Evolutionary conservation across 2,329 filamentous ascomycete species (phyloP), one percentile per base, ranked within the genome.

Genomic region (Talaromyces sp.): DNA sequence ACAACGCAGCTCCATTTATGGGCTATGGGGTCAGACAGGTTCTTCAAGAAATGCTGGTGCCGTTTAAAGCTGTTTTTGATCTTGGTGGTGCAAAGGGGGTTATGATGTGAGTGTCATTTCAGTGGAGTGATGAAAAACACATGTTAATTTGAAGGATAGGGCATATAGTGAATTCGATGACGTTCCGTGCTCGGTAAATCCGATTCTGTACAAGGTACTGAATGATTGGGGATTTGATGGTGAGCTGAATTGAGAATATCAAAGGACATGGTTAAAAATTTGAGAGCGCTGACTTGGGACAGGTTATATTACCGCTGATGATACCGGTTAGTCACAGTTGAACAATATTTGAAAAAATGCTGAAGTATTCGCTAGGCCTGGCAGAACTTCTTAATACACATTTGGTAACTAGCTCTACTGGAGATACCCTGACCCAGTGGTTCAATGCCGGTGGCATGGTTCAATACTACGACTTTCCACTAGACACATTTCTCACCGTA

Each of bases 371-470:
- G 30, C 36, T 15, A 47, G 44, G 44, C 44, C n/a, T 47, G n/a
- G 44, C 19, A 7, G 44, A 47, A 4, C 19, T 47, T 47, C 44
- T 47, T 5, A 13, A 19, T 11, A 47, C 44, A 13, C 44, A 47
- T 7, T 5, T 19, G 19, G 76, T 80, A 1, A 75, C 77, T 0
- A 66, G 66, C 58, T 75, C 73, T 8, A 72, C 74, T 1, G 75
- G 73, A 8, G 75, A 77, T 64, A 74, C 73, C 2, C 77, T 80
- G 36, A 67, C 66, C 2, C 78, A 80, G 54, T 80, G 77, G 77
- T 77, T 77, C 58, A 77, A 78, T 58, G 76, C 76, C 3, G 78
- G 78, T 36, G 75, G 77, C 0, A 80, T 80, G 76, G 67, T 79
- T 2, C 78, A 80, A 57, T 80, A 76, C 61, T 80, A 80, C 54